Evolutionary conservation across 2,329 filamentous ascomycete species (phyloP), one percentile per base, ranked within the genome.

Genomic region (Trichoderma koningii): DNA sequence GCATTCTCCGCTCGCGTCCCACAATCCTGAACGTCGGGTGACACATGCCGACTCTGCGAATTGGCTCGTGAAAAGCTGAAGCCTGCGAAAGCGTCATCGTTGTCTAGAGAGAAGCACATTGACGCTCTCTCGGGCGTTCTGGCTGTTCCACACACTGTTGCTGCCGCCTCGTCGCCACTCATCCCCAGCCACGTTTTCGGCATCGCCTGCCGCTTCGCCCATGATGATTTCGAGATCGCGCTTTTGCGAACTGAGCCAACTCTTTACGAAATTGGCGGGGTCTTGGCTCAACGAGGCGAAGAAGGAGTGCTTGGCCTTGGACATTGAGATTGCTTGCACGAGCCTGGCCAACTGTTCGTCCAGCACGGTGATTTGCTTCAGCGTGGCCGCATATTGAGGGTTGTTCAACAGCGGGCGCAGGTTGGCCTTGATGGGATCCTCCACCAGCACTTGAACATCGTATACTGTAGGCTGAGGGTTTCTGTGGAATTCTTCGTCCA

Each of bases 241-340:
- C 78, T 93, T 93, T 80, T 99, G 95, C 17, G 90, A 94, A 72
- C 89, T 92, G 60, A 96, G 83, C 95, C 95, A 99, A 73, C 91
- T 87, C 69, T 86, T 88, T 66, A 97, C 83, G 72, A 98, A 98
- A 14, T 85, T 87, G 17, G 91, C 89, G 0, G 95, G 95, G 70
- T 97, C 93, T 68, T 89, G 86, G 66, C 88, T 86, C 68, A 98
- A 82, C 5, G 87, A 87, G 7, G 86, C 87, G 76, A 95, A 89
- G 80, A 99, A 99, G 17, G 89, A 86, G 75, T 97, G 92, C 75
- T 96, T 96, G 26, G 92, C 91, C 75, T 96, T 96, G 28, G 91
- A 92, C 70, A 93, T 88, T 30, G 88, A 85, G 51, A 97, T 85
- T 1, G 91, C 92, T 75, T 96, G 92, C 64, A 97, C 82, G 21